Conservation (phyloP, 169 alveolate genomes). For the Cryptosporidium baileyi region DNA sequence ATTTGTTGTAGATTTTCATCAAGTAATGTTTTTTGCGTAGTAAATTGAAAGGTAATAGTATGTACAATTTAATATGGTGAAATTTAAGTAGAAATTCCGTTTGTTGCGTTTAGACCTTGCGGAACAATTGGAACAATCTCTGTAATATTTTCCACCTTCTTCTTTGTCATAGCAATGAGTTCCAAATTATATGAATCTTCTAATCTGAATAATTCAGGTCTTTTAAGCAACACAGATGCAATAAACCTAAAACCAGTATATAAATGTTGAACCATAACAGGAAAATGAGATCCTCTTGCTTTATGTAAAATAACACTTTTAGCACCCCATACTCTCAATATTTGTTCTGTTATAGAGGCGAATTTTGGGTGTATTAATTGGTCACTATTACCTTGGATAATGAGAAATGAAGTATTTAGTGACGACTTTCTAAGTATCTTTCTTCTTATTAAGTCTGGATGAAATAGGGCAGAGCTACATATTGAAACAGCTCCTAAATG, state of each 20-base stretch:
- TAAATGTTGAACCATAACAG: constrained; percentile 38
- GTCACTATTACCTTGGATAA: constrained; percentile 50
- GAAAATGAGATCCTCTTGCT: constrained; percentile 38
- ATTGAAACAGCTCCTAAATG: constrained; percentile 50
- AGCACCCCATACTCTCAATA: constrained; percentile 52
- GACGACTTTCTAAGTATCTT: constrained; percentile 28
- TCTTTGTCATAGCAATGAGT: constrained; percentile 33
- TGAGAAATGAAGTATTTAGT: constrained; percentile 15
- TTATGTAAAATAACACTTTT: constrained; percentile 22
- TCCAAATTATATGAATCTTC: constrained; percentile 44
- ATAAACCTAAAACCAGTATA: constrained; percentile 66
- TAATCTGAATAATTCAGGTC: constrained; percentile 34
- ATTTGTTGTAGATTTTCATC: too few relatives aligned
- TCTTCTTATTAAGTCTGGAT: constrained; percentile 51
- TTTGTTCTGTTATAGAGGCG: constrained; percentile 21
- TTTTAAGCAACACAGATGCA: constrained; percentile 40
- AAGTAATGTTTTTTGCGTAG: too few relatives aligned
- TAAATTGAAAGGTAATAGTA: too few relatives aligned
- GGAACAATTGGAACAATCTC: constrained; percentile 30
- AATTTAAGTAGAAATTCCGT: too few relatives aligned
- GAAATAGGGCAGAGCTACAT: constrained; percentile 52
- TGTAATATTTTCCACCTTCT: neutral
- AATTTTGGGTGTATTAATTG: constrained; percentile 13
- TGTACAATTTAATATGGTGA: too few relatives aligned
- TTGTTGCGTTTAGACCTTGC: too few relatives aligned